A percentile compares a stretch with the other conserved stretches of the same genome.
phyloP scores from a whole-genome alignment of 2,329 filamentous ascomycete genomes.

The Dactylellina haptotyla region DNA sequence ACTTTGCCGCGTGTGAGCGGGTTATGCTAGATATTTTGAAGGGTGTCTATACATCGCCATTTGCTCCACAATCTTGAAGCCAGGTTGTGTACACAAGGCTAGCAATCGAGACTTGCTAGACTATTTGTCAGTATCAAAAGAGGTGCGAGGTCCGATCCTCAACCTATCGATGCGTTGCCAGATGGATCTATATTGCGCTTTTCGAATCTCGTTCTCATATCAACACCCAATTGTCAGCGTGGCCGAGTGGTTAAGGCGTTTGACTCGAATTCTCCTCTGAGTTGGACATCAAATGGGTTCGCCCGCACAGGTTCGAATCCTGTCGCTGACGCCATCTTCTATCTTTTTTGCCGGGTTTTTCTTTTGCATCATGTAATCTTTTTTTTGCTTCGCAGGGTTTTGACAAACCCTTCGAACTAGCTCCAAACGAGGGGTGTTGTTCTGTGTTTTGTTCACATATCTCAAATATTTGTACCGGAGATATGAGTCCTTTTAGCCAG shows the following conservation, averaged over 20 bases:
- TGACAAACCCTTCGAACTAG: not conserved
- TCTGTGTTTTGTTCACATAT: no score
- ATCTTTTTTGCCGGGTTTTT: slow-evolving; percentile 28
- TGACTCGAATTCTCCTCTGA: slow-evolving; percentile 53
- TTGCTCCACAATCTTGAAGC: no score
- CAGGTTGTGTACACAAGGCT: no score
- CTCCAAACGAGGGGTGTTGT: no score
- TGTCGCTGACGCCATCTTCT: slow-evolving; percentile 52
- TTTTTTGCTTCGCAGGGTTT: not conserved
- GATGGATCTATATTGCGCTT: slow-evolving; percentile 7
- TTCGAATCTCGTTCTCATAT: not conserved
- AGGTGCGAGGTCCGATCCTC: no score
- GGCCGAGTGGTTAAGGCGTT: slow-evolving; percentile 55
- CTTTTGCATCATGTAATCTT: not conserved
- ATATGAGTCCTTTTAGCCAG: no score
- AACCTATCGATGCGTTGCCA: not conserved
- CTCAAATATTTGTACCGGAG: no score
- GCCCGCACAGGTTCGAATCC: slow-evolving; percentile 55
- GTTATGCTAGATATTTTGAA: no score
- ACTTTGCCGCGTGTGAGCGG: no score
- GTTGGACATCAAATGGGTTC: slow-evolving; percentile 54
- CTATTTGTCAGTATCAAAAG: no score
- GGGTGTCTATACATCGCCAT: no score
- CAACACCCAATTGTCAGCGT: slow-evolving; percentile 45
- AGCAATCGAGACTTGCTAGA: no score